Evolutionary conservation across 2,329 filamentous ascomycete genomes (phyloP), one percentile per base, ranked within the genome.

Genomic region (Fusarium anguioides): DNA sequence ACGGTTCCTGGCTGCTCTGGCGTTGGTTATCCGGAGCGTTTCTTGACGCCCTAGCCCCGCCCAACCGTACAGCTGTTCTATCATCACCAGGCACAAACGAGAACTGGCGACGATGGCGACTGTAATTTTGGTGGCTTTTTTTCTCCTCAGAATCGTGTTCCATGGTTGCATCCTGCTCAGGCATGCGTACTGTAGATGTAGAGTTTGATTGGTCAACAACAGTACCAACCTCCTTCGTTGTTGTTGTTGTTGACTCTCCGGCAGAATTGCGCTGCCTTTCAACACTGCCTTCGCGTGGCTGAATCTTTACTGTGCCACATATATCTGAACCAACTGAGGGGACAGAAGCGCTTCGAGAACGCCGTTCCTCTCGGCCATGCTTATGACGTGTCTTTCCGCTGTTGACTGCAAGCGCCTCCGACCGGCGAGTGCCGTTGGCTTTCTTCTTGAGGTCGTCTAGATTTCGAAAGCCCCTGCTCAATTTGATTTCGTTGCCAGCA

Each of bases 401-500:
- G 27, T 14, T 45, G 12, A 48, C 40, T 26, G 41, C 33, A 40
- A 46, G 47, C 29, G 49, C 36, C n/a, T 66, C 46, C 15, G 21
- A 15, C 41, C 41, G 60, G 49, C 39, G 44, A 57, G 39, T 39
- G 29, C 49, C 39, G 23, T 47, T 24, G 39, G 42, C 35, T 26
- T 20, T 39, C 15, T 58, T 58, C 23, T 36, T 39, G 20, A 37
- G 37, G 27, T 42, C 36, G 24, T 69, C 65, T 20, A 66, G 37
- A 23, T 42, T 35, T 33, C 56, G 55, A 20, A 72, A 62, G 20
- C 45, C 56, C 29, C 49, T 61, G 44, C 75, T 77, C 31, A 82
- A 73, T 56, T 81, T 77, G 20, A 83, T 70, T 20, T 73, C 71
- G 18, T 60, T 68, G 27, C 47, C 58, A 37, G 52, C 42, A 48